Conservation (phyloP, 2,329 filamentous ascomycete species). For the Aspergillus texensis region DNA sequence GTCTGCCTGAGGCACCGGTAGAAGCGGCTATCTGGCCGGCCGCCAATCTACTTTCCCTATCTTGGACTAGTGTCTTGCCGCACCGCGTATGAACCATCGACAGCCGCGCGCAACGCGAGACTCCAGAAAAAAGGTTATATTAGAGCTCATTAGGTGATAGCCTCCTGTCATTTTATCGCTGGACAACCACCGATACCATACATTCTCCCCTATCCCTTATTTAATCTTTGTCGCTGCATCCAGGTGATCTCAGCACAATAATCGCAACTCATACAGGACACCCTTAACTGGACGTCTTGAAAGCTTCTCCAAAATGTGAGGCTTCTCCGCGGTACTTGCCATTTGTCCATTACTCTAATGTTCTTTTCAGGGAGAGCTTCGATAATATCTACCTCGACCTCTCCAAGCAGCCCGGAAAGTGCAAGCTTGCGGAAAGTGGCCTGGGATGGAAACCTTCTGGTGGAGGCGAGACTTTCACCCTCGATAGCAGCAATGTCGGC, state of each 20-base stretch:
- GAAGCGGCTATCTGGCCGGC: neutral
- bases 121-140: slow-evolving; percentile 25
- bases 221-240: slow-evolving; percentile 4
- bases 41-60: slow-evolving; percentile 2
- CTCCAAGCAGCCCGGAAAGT: slow-evolving; percentile 88
- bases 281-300: slow-evolving; percentile 7
- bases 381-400: slow-evolving; percentile 96
- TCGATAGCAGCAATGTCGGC: slow-evolving; percentile 82
- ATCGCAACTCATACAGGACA: neutral
- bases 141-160: slow-evolving; percentile 17
- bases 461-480: slow-evolving; percentile 89
- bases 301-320: slow-evolving; percentile 40
- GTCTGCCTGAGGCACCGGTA: slow-evolving; percentile 12
- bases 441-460: slow-evolving; percentile 91
- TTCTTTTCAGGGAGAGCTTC: slow-evolving; percentile 74
- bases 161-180: neutral
- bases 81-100: slow-evolving; percentile 14
- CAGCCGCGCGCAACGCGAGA: slow-evolving; percentile 29
- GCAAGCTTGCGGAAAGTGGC: slow-evolving; percentile 90
- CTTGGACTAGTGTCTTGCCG: slow-evolving; percentile 13
- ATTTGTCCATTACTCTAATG: slow-evolving; percentile 13
- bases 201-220: neutral
- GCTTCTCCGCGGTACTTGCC: slow-evolving; percentile 6
- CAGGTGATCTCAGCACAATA: neutral
- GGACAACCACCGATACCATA: neutral